Evolutionary conservation across 345 rosid species (phyloP).

Genomic region (Cardiospermum halicacabum): DNA sequence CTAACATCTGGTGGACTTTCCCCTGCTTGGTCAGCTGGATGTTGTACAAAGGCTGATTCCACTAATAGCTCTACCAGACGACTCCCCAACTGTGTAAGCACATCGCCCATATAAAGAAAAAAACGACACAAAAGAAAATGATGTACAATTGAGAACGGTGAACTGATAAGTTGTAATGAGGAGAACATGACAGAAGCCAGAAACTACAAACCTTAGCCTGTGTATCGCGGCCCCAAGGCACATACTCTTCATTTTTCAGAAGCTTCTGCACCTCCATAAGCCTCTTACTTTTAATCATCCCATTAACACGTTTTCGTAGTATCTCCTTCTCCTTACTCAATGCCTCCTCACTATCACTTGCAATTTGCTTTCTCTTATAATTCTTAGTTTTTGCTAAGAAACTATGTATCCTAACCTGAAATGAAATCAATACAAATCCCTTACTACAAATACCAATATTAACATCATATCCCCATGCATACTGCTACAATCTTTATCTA

Average conservation of each 20-base stretch:
- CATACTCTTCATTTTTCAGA: slow-evolving; percentile 54
- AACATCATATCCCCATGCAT: not conserved
- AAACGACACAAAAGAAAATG: not conserved
- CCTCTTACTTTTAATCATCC: slow-evolving; percentile 67
- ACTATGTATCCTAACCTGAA: slow-evolving; percentile 73
- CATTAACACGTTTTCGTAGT: slow-evolving; percentile 67
- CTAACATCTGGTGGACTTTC: slow-evolving; percentile 79
- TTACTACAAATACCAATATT: not conserved
- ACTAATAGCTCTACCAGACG: slow-evolving; percentile 76
- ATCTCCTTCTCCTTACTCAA: slow-evolving; percentile 49
- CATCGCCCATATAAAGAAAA: not conserved
- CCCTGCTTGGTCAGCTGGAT: slow-evolving; percentile 62
- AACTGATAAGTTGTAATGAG: slow-evolving; percentile 10
- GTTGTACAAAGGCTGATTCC: slow-evolving; percentile 82
- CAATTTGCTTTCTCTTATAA: slow-evolving; percentile 38
- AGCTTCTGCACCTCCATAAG: slow-evolving; percentile 62
- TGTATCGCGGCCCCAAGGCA: slow-evolving; percentile 84
- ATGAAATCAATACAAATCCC: slow-evolving; percentile 25
- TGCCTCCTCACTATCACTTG: slow-evolving; percentile 39
- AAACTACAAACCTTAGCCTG: slow-evolving; percentile 87
- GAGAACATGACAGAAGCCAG: slow-evolving; percentile 11
- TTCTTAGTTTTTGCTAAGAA: slow-evolving; percentile 68
- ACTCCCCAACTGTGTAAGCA: slow-evolving; percentile 70
- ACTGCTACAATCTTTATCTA: not conserved
- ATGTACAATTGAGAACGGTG: slow-evolving; percentile 5